Evolutionary conservation across 768 basidiomycete species (phyloP), one percentile per base, ranked within the genome.

Genomic region (Tephrocybe sp.): DNA sequence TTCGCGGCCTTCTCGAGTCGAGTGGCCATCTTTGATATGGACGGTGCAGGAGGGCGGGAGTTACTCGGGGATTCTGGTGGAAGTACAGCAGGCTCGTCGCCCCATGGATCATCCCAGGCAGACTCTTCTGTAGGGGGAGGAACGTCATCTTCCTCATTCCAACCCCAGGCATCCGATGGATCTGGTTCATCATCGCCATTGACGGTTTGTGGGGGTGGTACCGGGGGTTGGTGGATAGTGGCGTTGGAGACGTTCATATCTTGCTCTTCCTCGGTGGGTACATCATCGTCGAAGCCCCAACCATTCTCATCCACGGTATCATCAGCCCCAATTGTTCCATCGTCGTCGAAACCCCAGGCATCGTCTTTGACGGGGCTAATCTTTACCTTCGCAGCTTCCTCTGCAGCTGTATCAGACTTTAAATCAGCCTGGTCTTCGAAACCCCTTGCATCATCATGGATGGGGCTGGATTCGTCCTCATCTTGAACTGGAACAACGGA

Each of bases 61-160:
- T 65, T 46, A 2, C 62, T 48, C 14, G 51, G 45, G 7, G 58
- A 49, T 20, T 65, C 65, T 4, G 69, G 52, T 11, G 20, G 42
- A 12, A 55, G 28, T 36, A 66, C 58, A 24, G 56, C 55, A 23
- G 69, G 55, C 14, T 67, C 66, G 24, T 88, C 84, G 38, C 69
- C 77, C 89, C 88, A 89, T 2, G 86, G 83, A 55, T 88, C 81
- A 45, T 88, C 88, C 78, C 84, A 85, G 14, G 73, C 65, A 25
- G 67, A 70, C 47, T 80, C 78, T 51, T 77, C 79, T 3, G 70
- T 59, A n/a, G n/a, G n/a, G 15, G 56, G 66, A 10, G 66, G 65
- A 7, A 62, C 44, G 5, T 68, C 73, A 11, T 74, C 74, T 25
- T 82, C 81, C 36, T 83, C 81, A 33, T 88, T 84, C 84, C 84